Evolutionary conservation across 768 basidiomycete species (phyloP), one percentile per base, ranked within the genome.

Genomic region (Leccinum fibrillosum): DNA sequence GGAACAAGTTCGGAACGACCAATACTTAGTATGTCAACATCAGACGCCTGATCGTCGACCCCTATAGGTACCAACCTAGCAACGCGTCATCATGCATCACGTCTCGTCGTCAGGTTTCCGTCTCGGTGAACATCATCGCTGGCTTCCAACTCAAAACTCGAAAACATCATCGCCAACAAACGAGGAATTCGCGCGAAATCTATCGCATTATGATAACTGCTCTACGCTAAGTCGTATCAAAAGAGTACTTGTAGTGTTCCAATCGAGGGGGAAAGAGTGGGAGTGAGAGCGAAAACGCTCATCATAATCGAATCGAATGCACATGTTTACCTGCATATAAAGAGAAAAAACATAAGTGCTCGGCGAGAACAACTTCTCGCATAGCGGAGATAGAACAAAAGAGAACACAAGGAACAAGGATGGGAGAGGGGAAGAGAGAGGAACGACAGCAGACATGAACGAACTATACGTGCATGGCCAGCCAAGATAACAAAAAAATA

Each of bases 241-340:
- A 64, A 70, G 53, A 63, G 54, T 71, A 72, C 69, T 56, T 34
- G 63, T 72, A 72, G 17, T 62, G 53, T 64, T 71, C 65, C 47
- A 61, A 57, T 52, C 49, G 53, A 26, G 54, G 49, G 42, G 19
- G 19, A 44, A 19, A 44, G 39, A 42, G 19, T 5, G 42, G n/a
- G 19, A 11, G 10, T 44, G 42, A 44, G 42, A 44, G 11, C 19
- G 42, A 44, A 19, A 19, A 44, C 11, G 19, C 42, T 44, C 42
- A 42, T 42, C 42, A 42, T 42, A 19, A 42, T 42, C 42, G n/a
- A 42, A 44, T 44, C 42, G 19, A 44, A 25, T 62, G 70, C 63
- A 59, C 67, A 62, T 55, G 42, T 50, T 57, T 69, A 67, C 71
- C 67, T 62, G 63, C 69, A 67, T 69, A 62, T 69, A 63, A 34